These are phyloP conservation scores for Aureobasidium musti DNA, from an alignment of 2,329 filamentous ascomycete genomes.

Conservation along the genomic window DNA sequence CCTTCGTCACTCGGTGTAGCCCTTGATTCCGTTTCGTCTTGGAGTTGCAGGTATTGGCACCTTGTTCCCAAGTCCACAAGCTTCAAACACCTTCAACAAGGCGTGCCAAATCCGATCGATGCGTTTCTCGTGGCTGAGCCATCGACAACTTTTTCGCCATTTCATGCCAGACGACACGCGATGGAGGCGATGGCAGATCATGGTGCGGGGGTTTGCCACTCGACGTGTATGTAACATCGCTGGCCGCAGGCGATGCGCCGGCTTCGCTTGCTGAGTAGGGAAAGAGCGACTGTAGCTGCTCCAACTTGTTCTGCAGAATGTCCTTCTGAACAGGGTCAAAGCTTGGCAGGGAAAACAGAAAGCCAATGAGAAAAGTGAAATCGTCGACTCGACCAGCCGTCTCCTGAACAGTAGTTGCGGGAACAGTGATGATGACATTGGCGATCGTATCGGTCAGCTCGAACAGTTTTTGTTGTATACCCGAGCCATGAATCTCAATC, in stretches of 20 bases:
- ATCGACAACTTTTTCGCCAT: constrained; percentile 28
- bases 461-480: constrained; percentile 61
- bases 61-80: neutral
- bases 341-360: constrained; percentile 32
- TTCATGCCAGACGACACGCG: constrained; percentile 22
- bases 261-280: constrained; percentile 28
- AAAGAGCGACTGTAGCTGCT: constrained; percentile 30
- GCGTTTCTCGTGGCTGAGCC: constrained; percentile 4
- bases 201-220: constrained; percentile 1
- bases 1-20: neutral
- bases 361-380: constrained; percentile 40
- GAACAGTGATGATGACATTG: constrained; percentile 58
- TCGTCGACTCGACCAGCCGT: constrained; percentile 55
- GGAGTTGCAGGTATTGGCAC: neutral
- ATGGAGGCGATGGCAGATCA: constrained; percentile 23
- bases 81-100: constrained; percentile 16
- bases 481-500: constrained; percentile 58
- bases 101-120: neutral
- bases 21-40: neutral
- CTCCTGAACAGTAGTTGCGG: constrained; percentile 51
- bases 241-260: constrained; percentile 17
- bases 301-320: constrained; percentile 32
- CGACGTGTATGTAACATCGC: constrained; percentile 7
- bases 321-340: constrained; percentile 29
- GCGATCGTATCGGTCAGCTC: constrained; percentile 63